Evolutionary conservation across 2,329 filamentous ascomycete genomes (phyloP), one percentile per base, ranked within the genome.

Genomic region (Reticulascus tulasneorum): DNA sequence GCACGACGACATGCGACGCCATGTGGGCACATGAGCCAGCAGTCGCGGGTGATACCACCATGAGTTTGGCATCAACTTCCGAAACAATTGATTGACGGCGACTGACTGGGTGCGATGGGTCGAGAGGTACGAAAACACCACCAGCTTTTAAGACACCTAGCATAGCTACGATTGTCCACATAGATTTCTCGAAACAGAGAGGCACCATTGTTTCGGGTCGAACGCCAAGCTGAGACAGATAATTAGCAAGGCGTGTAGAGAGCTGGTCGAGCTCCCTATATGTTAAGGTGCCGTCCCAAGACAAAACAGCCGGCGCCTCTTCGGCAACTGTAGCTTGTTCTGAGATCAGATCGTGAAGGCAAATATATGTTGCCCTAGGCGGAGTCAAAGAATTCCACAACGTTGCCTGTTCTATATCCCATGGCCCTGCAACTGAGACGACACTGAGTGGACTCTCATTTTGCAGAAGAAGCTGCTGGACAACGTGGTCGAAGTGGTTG

Each of bases 271-370:
- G 37, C 33, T 58, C 40, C 18, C 33, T 38, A 31, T 59, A 56
- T 2, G 54, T 55, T 13, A 59, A 23, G 6, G 46, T 29, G 6
- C 52, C 51, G 38, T 62, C 57, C 51, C 52, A 44, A 37, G 51
- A 35, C 36, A 30, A 41, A 29, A 61, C 19, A 44, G 54, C 52
- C 8, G 38, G 29, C 10, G 22, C 22, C 13, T 34, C 20, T 4
- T 35, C 35, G 8, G 20, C 29, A 16, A 18, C 20, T 13, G 10
- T 15, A 4, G 19, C 22, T 6, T 41, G 26, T 4, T 33, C 22
- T 12, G 23, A 18, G 13, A 42, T 20, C 11, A 33, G 30, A 9
- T 33, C n/a, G 13, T 42, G 35, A 3, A 38, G 9, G 9, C 19
- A 29, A 18, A 21, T 15, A 6, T 37, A 27, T 17, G 38, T 35